Evolutionary conservation across 179 eudicot species (phyloP).

Genomic region (Gypsophila paniculata): DNA sequence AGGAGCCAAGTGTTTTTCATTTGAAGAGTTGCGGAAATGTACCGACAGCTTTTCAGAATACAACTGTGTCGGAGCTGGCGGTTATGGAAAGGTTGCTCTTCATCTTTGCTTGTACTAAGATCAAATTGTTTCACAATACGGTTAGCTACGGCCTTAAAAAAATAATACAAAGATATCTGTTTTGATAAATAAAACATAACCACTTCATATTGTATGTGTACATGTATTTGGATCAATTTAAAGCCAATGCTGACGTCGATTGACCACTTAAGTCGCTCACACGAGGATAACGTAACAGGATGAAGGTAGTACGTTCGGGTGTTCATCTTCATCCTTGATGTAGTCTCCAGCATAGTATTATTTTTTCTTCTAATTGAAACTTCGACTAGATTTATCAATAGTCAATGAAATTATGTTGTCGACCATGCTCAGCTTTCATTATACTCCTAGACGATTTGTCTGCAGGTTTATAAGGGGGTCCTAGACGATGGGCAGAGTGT

Average conservation of each 20-base stretch:
- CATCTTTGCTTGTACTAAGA: neutral
- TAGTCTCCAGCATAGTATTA: neutral
- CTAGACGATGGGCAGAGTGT: conserved; percentile 46
- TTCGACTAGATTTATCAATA: neutral
- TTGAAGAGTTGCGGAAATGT: conserved; percentile 61
- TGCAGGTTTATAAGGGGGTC: conserved; percentile 66
- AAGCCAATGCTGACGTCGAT: too few relatives aligned
- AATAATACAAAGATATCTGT: too few relatives aligned
- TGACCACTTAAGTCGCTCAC: too few relatives aligned
- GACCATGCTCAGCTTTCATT: neutral
- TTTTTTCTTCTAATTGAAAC: neutral
- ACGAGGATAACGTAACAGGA: too few relatives aligned
- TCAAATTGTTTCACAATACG: too few relatives aligned
- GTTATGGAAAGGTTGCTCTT: conserved; percentile 70
- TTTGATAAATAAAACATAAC: too few relatives aligned
- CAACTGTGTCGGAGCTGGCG: conserved; percentile 69
- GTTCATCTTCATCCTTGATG: neutral
- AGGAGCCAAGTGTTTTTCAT: conserved; percentile 69
- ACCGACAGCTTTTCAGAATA: conserved; percentile 64
- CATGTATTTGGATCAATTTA: too few relatives aligned
- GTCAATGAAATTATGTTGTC: neutral
- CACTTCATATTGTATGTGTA: too few relatives aligned
- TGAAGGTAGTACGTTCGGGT: neutral
- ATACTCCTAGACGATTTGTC: neutral
- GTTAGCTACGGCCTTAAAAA: too few relatives aligned